Evolutionary conservation across 257 asterid genomes (phyloP), one percentile per base, ranked within the genome.

Genomic region (Ocimum tenuiflorum): DNA sequence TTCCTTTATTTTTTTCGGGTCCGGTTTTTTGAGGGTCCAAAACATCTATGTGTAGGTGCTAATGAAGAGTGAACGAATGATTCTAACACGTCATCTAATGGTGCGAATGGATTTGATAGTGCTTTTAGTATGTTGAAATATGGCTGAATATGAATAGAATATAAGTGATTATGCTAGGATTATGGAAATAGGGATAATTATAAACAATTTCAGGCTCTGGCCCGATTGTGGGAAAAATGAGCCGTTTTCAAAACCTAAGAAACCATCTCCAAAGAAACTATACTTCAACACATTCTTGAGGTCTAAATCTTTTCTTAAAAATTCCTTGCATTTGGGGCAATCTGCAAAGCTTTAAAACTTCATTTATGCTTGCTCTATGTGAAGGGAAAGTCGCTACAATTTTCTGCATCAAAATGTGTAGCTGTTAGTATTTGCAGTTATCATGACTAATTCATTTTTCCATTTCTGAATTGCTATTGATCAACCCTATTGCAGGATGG

Each of bases 401-500:
- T 1, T 33, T 56, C 45, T 13, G 7, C 23, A 39, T 29, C 13
- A 3, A n/a, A n/a, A n/a, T n/a, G n/a, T n/a, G n/a, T n/a, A n/a
- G n/a, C n/a, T n/a, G n/a, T n/a, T n/a, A n/a, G n/a, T n/a, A n/a
- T n/a, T n/a, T n/a, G n/a, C n/a, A n/a, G n/a, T n/a, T n/a, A 1
- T 2, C 31, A 27, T 27, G 2, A 4, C 31, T 1, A 22, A 9
- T 22, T 35, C 31, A 5, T 22, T 60, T 56, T 8, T 39, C n/a
- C 24, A 29, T 38, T 3, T 19, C 49, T 11, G 20, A 22, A 14
- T 65, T 56, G n/a, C 43, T 51, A 27, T 27, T 63, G 55, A 20
- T 68, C 58, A 31, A 58, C 41, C 27, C 5, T 68, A 45, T 67
- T 71, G 43, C 85, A 94, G 99, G 99, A 94, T 57, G 99, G 99